Evolutionary conservation across 75 land plant genomes (phyloP).

Genomic region (Picea sitchensis): DNA sequence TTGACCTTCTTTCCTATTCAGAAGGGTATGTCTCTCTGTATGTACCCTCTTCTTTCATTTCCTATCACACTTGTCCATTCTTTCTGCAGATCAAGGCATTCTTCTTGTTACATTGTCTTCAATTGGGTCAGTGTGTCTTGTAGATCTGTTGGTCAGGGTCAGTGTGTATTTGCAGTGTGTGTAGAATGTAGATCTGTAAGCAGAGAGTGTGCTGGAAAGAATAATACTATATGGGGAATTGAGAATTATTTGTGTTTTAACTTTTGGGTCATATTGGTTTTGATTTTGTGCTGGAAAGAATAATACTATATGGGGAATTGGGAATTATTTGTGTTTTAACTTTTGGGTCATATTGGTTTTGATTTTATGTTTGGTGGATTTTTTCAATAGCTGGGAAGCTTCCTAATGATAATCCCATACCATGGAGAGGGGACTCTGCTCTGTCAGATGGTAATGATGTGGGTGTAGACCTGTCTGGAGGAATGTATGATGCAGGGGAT

Average conservation of each 20-base stretch:
- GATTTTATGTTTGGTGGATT: background rate
- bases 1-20: constrained; percentile 77
- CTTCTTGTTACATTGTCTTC: background rate
- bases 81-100: too few species aligned
- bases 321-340: too few species aligned
- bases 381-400: constrained; percentile 80
- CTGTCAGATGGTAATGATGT: constrained; percentile 76
- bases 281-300: too few species aligned
- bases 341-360: too few species aligned
- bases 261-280: too few species aligned
- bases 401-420: constrained; percentile 51
- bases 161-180: background rate
- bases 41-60: background rate
- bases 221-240: too few species aligned
- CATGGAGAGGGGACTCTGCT: constrained; percentile 92
- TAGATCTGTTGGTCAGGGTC: background rate
- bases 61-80: background rate
- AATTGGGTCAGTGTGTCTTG: background rate
- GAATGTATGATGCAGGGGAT: constrained; percentile 98
- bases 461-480: constrained; percentile 71
- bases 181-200: too few species aligned
- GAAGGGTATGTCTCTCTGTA: constrained; percentile 45
- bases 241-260: too few species aligned
- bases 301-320: too few species aligned
- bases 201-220: too few species aligned